Evolutionary conservation across 148 eudicot genomes (phyloP).

Genomic region (Talinum fruticosum): DNA sequence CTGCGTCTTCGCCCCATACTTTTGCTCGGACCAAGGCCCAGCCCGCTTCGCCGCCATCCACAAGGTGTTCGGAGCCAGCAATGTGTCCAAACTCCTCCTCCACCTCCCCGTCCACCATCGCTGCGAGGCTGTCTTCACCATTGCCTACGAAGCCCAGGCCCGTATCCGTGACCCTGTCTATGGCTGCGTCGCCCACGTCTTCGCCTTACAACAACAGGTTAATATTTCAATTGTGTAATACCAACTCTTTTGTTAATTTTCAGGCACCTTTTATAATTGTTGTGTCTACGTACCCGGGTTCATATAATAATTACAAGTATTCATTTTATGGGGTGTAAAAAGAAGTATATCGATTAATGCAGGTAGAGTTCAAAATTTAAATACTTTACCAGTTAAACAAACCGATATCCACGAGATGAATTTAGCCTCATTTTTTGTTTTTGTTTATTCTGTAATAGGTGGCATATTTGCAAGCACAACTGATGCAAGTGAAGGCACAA

Average conservation of each 20-base stretch:
- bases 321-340: too few species aligned
- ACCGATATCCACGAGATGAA: not conserved
- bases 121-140: slow-evolving; percentile 76
- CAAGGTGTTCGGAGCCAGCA: slow-evolving; percentile 93
- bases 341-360: too few species aligned
- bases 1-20: slow-evolving; percentile 79
- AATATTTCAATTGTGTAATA: too few species aligned
- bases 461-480: slow-evolving; percentile 80
- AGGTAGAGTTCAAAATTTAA: too few species aligned
- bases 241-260: too few species aligned
- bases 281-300: too few species aligned
- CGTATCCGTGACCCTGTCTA: slow-evolving; percentile 80
- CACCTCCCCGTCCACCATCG: slow-evolving; percentile 66
- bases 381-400: not conserved
- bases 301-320: too few species aligned
- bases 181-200: slow-evolving; percentile 89
- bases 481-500: slow-evolving; percentile 78
- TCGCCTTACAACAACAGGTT: slow-evolving; percentile 92
- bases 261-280: too few species aligned
- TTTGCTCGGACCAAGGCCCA: slow-evolving; percentile 77
- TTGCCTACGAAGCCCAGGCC: slow-evolving; percentile 89
- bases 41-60: slow-evolving; percentile 77
- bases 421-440: too few species aligned
- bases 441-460: slow-evolving; percentile 36
- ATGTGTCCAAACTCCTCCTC: slow-evolving; percentile 59